These are phyloP conservation scores for Zelopaecilomyces penicillatus DNA, from an alignment of 2,329 filamentous ascomycete species.

Conservation along the genomic window DNA sequence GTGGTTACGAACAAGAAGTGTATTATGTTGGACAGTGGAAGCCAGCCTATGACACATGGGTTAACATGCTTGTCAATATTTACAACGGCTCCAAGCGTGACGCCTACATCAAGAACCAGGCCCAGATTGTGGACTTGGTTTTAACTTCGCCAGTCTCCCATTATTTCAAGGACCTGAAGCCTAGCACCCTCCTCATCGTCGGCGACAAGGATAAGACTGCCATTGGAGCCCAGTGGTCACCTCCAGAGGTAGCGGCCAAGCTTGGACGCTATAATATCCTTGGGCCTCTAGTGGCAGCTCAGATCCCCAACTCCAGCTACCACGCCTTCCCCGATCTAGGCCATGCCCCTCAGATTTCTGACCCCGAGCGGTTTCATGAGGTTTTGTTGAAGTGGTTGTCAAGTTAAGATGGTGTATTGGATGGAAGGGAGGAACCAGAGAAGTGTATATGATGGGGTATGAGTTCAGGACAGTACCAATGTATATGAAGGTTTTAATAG, in stretches of 20 bases:
- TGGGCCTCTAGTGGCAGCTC: slow-evolving; percentile 34
- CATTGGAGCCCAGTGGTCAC: slow-evolving; percentile 44
- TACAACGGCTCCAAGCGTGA: slow-evolving; percentile 36
- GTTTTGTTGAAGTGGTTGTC: slow-evolving; percentile 37
- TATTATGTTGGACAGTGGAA: slow-evolving; percentile 43
- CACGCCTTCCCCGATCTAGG: slow-evolving; percentile 40
- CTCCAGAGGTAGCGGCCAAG: slow-evolving; percentile 31
- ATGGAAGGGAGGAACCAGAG: too few relatives aligned
- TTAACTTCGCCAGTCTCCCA: slow-evolving; percentile 43
- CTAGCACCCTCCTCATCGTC: slow-evolving; percentile 40
- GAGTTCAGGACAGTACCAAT: neutral
- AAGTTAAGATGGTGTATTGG: neutral
- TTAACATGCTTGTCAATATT: slow-evolving; percentile 44
- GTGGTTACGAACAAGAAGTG: slow-evolving; percentile 36
- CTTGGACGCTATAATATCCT: slow-evolving; percentile 43
- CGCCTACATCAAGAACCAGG: slow-evolving; percentile 38
- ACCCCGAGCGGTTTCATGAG: slow-evolving; percentile 37
- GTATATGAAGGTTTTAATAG: neutral
- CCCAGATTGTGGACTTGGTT: slow-evolving; percentile 46
- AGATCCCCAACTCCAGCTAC: slow-evolving; percentile 36
- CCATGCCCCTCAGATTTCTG: slow-evolving; percentile 46
- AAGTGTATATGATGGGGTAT: too few relatives aligned
- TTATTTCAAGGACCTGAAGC: slow-evolving; percentile 37
- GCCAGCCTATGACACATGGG: slow-evolving; percentile 43
- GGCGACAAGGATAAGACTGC: slow-evolving; percentile 46